phyloP scores from a whole-genome alignment of 371 early-diverging fungal species.

The Zychaea mexicana region DNA sequence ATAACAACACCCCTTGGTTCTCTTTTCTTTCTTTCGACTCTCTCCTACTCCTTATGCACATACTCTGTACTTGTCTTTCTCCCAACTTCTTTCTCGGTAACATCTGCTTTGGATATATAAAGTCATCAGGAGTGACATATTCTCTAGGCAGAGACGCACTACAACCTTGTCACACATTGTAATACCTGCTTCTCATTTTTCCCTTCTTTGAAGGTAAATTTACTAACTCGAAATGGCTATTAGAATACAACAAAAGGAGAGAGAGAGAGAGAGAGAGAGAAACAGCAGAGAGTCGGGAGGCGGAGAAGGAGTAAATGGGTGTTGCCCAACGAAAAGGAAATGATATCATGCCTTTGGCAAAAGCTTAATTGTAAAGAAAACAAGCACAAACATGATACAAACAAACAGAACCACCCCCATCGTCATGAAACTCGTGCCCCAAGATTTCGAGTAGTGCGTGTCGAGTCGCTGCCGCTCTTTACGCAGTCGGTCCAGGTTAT shows the following conservation, averaged over 20 bases:
- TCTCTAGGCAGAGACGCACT: no score
- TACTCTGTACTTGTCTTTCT: neutral
- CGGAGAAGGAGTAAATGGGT: no score
- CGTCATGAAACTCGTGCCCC: conserved; percentile 74
- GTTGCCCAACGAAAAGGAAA: no score
- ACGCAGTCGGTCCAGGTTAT: conserved; percentile 51
- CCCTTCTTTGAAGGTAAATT: no score
- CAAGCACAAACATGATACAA: conserved; percentile 64
- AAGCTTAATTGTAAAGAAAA: conserved; percentile 70
- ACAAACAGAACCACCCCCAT: conserved; percentile 66
- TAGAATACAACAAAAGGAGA: no score
- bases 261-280: no score
- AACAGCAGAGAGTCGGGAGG: neutral
- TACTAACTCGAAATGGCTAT: neutral
- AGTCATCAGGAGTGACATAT: neutral
- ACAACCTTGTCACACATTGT: neutral
- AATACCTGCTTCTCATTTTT: no score
- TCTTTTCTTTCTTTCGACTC: neutral
- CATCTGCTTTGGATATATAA: neutral
- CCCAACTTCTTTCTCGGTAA: neutral
- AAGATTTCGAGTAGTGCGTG: conserved; percentile 59
- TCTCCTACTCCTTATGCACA: neutral
- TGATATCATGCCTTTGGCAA: conserved; percentile 57
- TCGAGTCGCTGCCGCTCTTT: conserved; percentile 57
- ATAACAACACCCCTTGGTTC: neutral